These are phyloP conservation scores for Pseudozyma tsukubaensis DNA, from an alignment of 1,284 basidiomycete genomes.

Conservation along the genomic window DNA sequence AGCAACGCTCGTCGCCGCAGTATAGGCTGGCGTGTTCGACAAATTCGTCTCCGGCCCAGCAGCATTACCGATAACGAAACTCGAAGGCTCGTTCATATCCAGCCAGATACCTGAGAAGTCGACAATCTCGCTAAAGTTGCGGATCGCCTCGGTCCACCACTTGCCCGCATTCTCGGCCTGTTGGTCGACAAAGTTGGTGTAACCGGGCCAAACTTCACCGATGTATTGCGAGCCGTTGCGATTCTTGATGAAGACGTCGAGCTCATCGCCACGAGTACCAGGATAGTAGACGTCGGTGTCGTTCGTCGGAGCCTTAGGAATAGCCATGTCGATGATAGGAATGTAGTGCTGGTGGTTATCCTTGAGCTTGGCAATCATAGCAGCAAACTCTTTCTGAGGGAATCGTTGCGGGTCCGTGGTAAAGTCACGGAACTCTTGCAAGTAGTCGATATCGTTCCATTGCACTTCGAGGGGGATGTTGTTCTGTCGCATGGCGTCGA, in stretches of 20 bases:
- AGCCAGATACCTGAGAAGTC: slow-evolving; percentile 56
- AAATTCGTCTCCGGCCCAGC: slow-evolving; percentile 71
- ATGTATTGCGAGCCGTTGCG: slow-evolving; percentile 73
- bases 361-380: slow-evolving; percentile 76
- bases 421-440: slow-evolving; percentile 76
- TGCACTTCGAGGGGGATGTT: slow-evolving; percentile 78
- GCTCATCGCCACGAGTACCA: slow-evolving; percentile 46
- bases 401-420: slow-evolving; percentile 77
- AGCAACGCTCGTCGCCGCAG: slow-evolving; percentile 37
- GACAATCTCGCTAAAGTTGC: slow-evolving; percentile 52
- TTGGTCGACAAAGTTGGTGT: slow-evolving; percentile 45
- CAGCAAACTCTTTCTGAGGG: slow-evolving; percentile 74
- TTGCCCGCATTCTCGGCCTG: slow-evolving; percentile 38
- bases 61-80: slow-evolving; percentile 42
- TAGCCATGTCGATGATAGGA: slow-evolving; percentile 70
- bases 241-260: slow-evolving; percentile 59
- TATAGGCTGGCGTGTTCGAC: slow-evolving; percentile 63
- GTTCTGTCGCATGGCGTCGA: slow-evolving; percentile 41
- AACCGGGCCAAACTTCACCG: slow-evolving; percentile 72
- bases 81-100: slow-evolving; percentile 59
- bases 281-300: slow-evolving; percentile 60
- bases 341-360: slow-evolving; percentile 67
- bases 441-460: slow-evolving; percentile 82
- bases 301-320: slow-evolving; percentile 69
- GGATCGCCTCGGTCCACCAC: slow-evolving; percentile 54